Conservation (phyloP, 768 basidiomycete genomes). For the Russula vinacea region DNA sequence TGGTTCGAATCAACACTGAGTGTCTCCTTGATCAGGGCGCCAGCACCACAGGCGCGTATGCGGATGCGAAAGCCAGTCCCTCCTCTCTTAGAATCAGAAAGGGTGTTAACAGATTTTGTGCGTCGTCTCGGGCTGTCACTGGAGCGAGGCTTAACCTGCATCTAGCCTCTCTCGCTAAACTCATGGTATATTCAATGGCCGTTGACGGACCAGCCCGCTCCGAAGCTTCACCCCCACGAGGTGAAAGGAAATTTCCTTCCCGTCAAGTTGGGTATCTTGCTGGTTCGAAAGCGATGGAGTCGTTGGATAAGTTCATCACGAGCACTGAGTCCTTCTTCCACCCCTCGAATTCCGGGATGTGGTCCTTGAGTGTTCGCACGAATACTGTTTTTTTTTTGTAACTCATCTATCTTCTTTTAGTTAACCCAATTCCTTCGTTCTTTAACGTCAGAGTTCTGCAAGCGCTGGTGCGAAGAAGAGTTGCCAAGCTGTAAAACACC, state of each 20-base stretch:
- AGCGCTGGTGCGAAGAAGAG: slow-evolving; percentile 78
- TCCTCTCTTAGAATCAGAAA: slow-evolving; percentile 67
- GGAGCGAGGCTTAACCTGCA: slow-evolving; percentile 6
- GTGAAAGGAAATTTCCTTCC: slow-evolving; percentile 34
- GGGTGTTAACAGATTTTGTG: slow-evolving; percentile 59
- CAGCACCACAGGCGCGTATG: slow-evolving; percentile 64
- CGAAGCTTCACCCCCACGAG: slow-evolving; percentile 37
- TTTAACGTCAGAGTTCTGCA: slow-evolving; percentile 70
- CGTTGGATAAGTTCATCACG: slow-evolving; percentile 81
- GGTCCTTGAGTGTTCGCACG: slow-evolving; percentile 59
- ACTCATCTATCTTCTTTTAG: slow-evolving; percentile 37
- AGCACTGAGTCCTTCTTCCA: slow-evolving; percentile 95
- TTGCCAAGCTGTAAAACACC: slow-evolving; percentile 76
- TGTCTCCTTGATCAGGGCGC: slow-evolving; percentile 45
- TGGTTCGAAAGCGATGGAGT: slow-evolving; percentile 85
- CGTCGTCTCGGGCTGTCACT: slow-evolving; percentile 31
- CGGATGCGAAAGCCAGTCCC: slow-evolving; percentile 58
- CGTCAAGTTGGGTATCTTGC: slow-evolving; percentile 58
- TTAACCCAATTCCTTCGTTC: slow-evolving; percentile 70
- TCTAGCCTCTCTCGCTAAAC: slow-evolving; percentile 60
- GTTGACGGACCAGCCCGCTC: slow-evolving; percentile 66
- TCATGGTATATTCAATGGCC: slow-evolving; percentile 87
- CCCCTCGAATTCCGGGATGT: slow-evolving; percentile 85
- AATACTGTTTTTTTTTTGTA: slow-evolving; percentile 8
- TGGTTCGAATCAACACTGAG: slow-evolving; percentile 5